Conservation (phyloP, 495 filamentous ascomycete genomes). For the Hypoxylon intermedium region DNA sequence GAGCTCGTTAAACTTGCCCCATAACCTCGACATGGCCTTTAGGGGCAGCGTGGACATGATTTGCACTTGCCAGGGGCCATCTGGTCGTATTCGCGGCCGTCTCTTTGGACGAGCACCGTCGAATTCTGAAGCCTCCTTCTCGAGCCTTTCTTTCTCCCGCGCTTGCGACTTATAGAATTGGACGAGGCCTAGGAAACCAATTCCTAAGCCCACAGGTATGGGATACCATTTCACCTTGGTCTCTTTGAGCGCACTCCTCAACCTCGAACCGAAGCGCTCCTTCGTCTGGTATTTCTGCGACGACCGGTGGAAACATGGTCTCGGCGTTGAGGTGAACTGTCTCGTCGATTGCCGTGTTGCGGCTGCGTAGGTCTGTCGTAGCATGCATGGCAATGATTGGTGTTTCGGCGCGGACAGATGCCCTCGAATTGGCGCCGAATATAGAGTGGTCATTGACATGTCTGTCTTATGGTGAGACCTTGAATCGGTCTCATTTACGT, state of each 20-base stretch:
- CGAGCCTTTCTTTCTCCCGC: slow-evolving; percentile 62
- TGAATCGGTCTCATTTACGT: slow-evolving; percentile 17
- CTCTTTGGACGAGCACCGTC: slow-evolving; percentile 62
- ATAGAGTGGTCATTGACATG: slow-evolving; percentile 33
- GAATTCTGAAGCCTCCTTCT: slow-evolving; percentile 55
- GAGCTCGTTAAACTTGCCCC: slow-evolving; percentile 95
- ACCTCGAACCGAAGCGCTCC: slow-evolving; percentile 50
- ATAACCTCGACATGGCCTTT: slow-evolving; percentile 90
- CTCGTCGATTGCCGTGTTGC: slow-evolving; percentile 24
- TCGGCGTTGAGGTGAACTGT: slow-evolving; percentile 20
- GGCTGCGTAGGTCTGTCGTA: slow-evolving; percentile 18
- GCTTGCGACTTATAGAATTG: slow-evolving; percentile 81
- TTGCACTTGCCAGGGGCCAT: slow-evolving; percentile 94
- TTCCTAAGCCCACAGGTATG: slow-evolving; percentile 90
- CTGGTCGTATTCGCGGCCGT: slow-evolving; percentile 75
- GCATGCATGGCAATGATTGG: slow-evolving; percentile 27
- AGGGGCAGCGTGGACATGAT: slow-evolving; percentile 95
- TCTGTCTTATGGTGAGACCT: slow-evolving; percentile 6
- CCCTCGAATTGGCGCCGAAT: slow-evolving; percentile 20
- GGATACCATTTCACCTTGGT: slow-evolving; percentile 93
- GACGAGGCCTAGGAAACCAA: slow-evolving; percentile 81
- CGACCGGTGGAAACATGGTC: slow-evolving; percentile 29
- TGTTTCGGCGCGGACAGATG: slow-evolving; percentile 1
- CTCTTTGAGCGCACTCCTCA: slow-evolving; percentile 56
- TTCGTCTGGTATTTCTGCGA: slow-evolving; percentile 47